Evolutionary conservation across 140 eudicot species (phyloP).

Genomic region (Senecio squalidus): DNA sequence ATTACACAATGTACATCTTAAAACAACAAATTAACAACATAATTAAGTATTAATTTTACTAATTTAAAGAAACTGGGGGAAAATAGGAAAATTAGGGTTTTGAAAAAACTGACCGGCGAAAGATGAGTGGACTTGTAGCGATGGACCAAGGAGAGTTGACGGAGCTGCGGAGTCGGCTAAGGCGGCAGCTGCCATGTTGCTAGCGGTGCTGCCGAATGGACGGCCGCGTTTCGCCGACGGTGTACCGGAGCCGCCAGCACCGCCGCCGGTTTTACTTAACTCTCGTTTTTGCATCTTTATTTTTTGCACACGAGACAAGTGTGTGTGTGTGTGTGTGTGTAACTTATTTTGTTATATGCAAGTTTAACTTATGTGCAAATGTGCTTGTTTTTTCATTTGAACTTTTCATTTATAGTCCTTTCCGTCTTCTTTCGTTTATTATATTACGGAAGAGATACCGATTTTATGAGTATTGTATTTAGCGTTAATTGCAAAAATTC

Average conservation of each 20-base stretch:
- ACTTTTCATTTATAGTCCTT: too few species aligned
- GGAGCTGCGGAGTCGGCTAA: conserved; percentile 64
- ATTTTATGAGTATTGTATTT: too few species aligned
- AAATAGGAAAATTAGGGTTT: conserved; percentile 25
- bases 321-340: background rate
- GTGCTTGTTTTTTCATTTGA: background rate
- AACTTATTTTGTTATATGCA: background rate
- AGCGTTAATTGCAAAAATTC: too few species aligned
- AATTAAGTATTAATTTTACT: background rate
- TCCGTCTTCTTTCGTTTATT: too few species aligned
- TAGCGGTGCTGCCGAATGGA: conserved; percentile 60
- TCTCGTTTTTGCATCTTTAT: conserved; percentile 73
- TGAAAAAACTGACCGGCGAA: conserved; percentile 60
- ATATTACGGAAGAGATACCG: too few species aligned
- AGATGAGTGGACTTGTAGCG: conserved; percentile 80
- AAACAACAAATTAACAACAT: conserved; percentile 4
- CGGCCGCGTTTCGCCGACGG: conserved; percentile 86
- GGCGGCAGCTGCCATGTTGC: conserved; percentile 45
- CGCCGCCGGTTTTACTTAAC: conserved; percentile 39
- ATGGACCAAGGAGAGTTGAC: conserved; percentile 82
- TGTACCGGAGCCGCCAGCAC: too few species aligned
- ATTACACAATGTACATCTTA: too few species aligned
- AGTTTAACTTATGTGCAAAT: background rate
- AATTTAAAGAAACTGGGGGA: background rate
- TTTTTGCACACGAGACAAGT: background rate